Conservation (phyloP, 352 stramenopile genomes). For the Globisporangium paddicum region DNA sequence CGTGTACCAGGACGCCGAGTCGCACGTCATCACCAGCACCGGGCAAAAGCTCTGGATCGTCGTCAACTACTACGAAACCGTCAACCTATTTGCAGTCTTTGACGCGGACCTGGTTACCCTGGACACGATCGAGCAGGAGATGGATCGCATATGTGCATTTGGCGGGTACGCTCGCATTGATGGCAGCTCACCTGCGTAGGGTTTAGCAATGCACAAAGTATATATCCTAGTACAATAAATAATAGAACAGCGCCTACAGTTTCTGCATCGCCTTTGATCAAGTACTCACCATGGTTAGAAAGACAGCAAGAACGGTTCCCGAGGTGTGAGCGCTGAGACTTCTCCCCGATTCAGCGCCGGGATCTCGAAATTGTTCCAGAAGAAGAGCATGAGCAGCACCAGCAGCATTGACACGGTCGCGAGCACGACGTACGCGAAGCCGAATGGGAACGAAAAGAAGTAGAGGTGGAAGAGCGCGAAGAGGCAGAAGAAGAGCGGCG, state of each 20-base stretch:
- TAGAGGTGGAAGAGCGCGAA: conserved; percentile 96
- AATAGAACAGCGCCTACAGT: background rate
- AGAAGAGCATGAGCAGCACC: conserved; percentile 58
- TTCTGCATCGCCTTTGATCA: background rate
- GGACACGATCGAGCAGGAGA: conserved; percentile 31
- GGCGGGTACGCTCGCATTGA: conserved; percentile 11
- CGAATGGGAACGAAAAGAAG: conserved; percentile 92
- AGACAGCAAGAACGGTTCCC: conserved; percentile 9
- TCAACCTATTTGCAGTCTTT: conserved; percentile 35
- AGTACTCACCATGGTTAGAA: background rate
- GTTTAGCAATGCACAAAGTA: background rate
- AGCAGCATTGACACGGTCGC: conserved; percentile 28
- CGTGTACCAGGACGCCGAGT: conserved; percentile 36
- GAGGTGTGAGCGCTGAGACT: conserved; percentile 24
- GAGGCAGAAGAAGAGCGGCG: conserved; percentile 89
- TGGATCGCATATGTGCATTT: conserved; percentile 31
- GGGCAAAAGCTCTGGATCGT: conserved; percentile 35
- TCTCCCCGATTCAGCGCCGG: conserved; percentile 42
- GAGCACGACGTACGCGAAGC: conserved; percentile 90
- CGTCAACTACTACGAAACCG: conserved; percentile 39
- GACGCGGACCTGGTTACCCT: conserved; percentile 23
- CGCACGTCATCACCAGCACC: conserved; percentile 10
- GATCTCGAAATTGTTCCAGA: conserved; percentile 68
- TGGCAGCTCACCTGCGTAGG: background rate
- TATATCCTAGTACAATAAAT: conserved; percentile 1